Conservation (phyloP, 1,284 basidiomycete species). For the Coniferiporia weirii region DNA sequence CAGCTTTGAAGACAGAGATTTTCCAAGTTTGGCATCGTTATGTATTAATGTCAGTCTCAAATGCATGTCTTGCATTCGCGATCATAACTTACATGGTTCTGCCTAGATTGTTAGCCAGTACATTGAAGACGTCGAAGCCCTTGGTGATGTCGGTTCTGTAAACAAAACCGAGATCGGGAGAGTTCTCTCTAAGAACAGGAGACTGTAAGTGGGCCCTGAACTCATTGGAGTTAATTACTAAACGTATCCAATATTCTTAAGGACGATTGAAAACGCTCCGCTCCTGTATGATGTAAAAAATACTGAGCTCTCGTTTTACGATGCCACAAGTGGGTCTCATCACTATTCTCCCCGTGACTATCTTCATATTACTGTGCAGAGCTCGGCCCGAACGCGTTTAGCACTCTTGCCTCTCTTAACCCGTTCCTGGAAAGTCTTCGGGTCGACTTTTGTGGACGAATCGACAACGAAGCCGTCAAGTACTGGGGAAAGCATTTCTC, state of each 20-base stretch:
- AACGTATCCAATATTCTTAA: constrained; percentile 23
- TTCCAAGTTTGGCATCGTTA: constrained; percentile 66
- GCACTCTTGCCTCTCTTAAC: constrained; percentile 70
- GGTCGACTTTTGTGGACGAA: constrained; percentile 84
- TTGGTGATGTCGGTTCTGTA: constrained; percentile 80
- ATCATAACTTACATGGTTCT: not conserved
- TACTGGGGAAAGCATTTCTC: constrained; percentile 64
- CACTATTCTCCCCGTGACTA: constrained; percentile 1
- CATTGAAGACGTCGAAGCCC: constrained; percentile 86
- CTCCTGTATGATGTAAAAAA: constrained; percentile 82
- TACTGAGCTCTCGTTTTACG: constrained; percentile 73
- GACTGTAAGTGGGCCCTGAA: constrained; percentile 53
- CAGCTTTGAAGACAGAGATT: constrained; percentile 64
- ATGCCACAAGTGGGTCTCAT: constrained; percentile 75
- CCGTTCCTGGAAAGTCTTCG: constrained; percentile 73
- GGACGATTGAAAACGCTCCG: constrained; percentile 70
- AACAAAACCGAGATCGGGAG: constrained; percentile 82
- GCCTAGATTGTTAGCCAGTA: constrained; percentile 74
- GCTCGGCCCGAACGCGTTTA: constrained; percentile 61
- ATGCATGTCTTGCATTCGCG: not conserved
- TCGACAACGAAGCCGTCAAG: constrained; percentile 65
- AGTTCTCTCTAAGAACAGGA: constrained; percentile 82
- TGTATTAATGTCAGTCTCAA: constrained; percentile 64
- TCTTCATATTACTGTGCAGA: constrained; percentile 37
- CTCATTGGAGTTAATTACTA: not conserved